Base-by-base conservation (phyloP, 176 grass and related monocot species). In the Luzula sylvatica region DNA sequence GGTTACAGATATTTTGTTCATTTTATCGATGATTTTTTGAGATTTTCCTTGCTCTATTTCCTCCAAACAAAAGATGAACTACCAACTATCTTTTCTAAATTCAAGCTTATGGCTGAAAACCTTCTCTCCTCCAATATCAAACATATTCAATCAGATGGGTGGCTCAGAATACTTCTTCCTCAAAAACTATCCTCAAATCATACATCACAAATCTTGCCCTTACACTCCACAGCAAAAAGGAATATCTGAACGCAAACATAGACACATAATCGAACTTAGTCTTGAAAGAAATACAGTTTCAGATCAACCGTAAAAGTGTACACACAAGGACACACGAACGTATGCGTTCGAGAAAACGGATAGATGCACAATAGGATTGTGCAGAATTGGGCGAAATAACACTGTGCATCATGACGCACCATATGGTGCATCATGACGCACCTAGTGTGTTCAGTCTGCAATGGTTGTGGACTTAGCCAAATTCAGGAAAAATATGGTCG, bases 1-100 rank as follows among this genome's bases (percentile, higher is more conserved):
- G 13, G 0, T 1, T 49, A 4, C 17, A 15, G n/a, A 18, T 41
- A 43, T 13, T 51, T 11, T 63, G 15, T 46, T 1, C 14, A 17
- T 20, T 63, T 63, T 14, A 21, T 63, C 1, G 30, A 63, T 50
- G 61, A 66, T 21, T 66, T 26, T 22, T 28, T 1, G 9, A 50
- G 30, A 15, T 52, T 2, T 20, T 49, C 22, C 51, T 52, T 8
- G 44, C 21, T 62, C 8, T 27, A 67, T 20, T 52, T 20, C 7
- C 8, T 58, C 12, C 42, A 70, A 13, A 9, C 18, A 22, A 58
- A 58, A 13, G 18, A 25, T 13, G 8, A 46, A 11, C 5, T 65
- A 1, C 4, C 12, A 15, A 25, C 1, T 1, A 24, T 2, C 3
- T 47, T 64, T 46, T 40, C 16, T 47, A 14, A 22, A 1, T 65